Base-by-base conservation (phyloP, 106 monocot genomes). In the Posidonia australis region DNA sequence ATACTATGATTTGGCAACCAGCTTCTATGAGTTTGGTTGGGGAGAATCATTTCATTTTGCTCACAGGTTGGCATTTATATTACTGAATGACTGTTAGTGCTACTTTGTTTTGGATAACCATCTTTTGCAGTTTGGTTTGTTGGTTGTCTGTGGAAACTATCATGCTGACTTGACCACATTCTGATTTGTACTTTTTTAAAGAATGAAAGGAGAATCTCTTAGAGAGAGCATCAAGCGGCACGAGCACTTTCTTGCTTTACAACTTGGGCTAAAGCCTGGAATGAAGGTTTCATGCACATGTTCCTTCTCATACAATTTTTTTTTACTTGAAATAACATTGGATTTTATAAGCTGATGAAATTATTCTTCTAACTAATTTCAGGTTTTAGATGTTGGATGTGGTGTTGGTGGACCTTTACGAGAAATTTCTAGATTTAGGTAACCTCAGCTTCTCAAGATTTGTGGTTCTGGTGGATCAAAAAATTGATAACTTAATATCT, bases 301-400 rank as follows among this genome's bases (percentile, higher is more conserved):
- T 30, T 30, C 13, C 42, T 61, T 61, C 18, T 61, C n/a, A 61
- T 42, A 17, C 13, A 61, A 20, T 42, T 65, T 62, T 76, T 20
- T 51, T 41, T 60, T 52, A 22, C 31, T 45, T 49, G 41, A 56
- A 36, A 13, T 0, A 30, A 18, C 30, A 42, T 13, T n/a, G 61
- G 18, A 44, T 13, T 18, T 26, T 36, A 36, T 36, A 2, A 7
- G 36, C 7, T 7, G 5, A 4, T 36, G 36, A 36, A 4, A 36
- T 36, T 4, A 36, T 7, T 20, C 20, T 44, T 51, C 52, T 14
- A 58, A 64, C 17, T 13, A 4, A 58, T 63, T 79, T 18, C 49
- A 94, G 94, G 94, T 89, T 44, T 78, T 94, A 68, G 94, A 94
- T 80, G 89, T 94, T 64, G 94, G 94, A 46, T 94, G 94, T 65